Evolutionary conservation across 108 stramenopile genomes (phyloP), one percentile per base, ranked within the genome.

Genomic region (Parmales sp.): DNA sequence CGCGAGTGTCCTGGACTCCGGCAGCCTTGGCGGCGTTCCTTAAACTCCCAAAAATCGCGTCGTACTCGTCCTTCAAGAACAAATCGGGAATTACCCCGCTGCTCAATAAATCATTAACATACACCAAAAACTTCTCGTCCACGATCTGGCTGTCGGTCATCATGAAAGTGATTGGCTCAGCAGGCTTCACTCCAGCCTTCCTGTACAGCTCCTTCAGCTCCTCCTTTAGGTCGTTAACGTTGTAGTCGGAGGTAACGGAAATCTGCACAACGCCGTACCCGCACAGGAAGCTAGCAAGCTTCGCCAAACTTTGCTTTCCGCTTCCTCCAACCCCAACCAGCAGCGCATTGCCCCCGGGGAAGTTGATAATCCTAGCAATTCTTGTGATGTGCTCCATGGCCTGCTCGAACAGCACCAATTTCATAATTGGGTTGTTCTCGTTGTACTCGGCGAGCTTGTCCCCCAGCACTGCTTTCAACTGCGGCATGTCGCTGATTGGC

Each of bases 81-180:
- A 81, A 39, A 20, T 75, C 80, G 11, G 80, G 76, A 29, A 81
- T 74, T 20, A 51, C 28, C 5, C 80, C 80, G 8, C 70, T 68
- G n/a, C 71, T 51, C n/a, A 81, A 67, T 1, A 81, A 20, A 46
- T 81, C 74, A 45, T 81, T 81, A 16, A 81, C 22, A 67, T 72
- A 75, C 23, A 83, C 80, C 49, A 85, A 63, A 69, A 85, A 83
- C 36, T 69, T 60, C 70, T 85, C 84, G 66, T 85, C 50, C 34
- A 76, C 67, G 60, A 85, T 83, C 65, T 85, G 82, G 23, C 41
- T 73, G 39, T 85, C 84, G n/a, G 81, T 80, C 39, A 85, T 39
- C 34, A 85, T 50, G 67, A 85, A 78, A 29, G 75, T 51, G 34
- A 74, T 36, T 0, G 54, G 65, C 38, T 68, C 41, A 45, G 48